Evolutionary conservation across 768 basidiomycete species (phyloP), one percentile per base, ranked within the genome.

Genomic region (Russula foetens): DNA sequence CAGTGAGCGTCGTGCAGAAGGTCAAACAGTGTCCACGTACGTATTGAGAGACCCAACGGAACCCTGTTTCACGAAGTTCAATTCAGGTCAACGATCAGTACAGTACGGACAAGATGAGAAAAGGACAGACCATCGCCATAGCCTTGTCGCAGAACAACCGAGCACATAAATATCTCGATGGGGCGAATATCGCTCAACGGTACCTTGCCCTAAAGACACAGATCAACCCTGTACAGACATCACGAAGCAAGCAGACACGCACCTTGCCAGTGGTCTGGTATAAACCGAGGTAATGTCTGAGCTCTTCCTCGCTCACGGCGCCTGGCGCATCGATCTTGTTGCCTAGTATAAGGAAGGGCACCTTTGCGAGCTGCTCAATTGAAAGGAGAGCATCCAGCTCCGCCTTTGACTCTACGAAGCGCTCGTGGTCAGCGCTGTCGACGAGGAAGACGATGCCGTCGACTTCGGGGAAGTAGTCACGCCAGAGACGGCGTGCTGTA

Each of bases 251-350:
- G 19, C 3, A 19, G 6, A 38, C n/a, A 71, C 75, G 47, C 60
- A 94, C 95, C 87, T 99, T 98, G 72, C 97, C 97, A 24, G 97
- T 99, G n/a, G 97, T 99, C 76, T 98, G 94, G 76, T 95, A 97
- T 51, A 99, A 77, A 17, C 97, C 97, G 46, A 99, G 81, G 65
- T 93, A 84, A 70, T 98, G 92, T 71, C 97, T 87, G 65, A 99
- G 78, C 73, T 99, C 94, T 70, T 99, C 96, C 75, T 99, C 97
- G 63, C 89, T 92, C 64, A 99, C 95, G 41, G 97, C 97, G 41
- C 94, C 93, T 6, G 88, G 84, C n/a, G 95, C 95, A 70, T 98
- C 97, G 69, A 99, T 99, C 84, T 99, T 98, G 83, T 99, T 99
- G 46, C 97, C 97, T 50, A 98, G 86, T 61, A 99, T 84, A 58